Base-by-base conservation (phyloP, 1,139 yeast species). In the Debaryomycetaceae sp. region DNA sequence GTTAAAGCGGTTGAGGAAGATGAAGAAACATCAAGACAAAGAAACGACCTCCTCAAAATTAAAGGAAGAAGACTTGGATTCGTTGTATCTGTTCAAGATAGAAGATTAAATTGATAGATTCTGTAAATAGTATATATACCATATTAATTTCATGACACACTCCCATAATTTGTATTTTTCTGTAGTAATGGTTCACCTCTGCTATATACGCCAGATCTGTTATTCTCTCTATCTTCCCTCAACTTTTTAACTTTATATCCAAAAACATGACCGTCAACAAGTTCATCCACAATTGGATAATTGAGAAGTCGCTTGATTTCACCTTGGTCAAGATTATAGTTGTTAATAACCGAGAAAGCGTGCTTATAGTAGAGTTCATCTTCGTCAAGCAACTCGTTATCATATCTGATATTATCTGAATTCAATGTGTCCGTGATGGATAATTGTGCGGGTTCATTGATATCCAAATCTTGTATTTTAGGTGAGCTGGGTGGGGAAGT, bases 281-380 rank as follows among this genome's bases (percentile, higher is more conserved):
- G 55, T 42, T 70, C 75, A 40, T 71, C 77, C 6, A 70, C 75
- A 17, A 71, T 68, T 1, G 77, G 78, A 46, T 72, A 72, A 42
- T 71, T 70, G 31, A 72, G 51, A 35, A 71, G 39, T 36, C 52
- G 46, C 40, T 66, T 65, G 24, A 70, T 64, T 33, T 66, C 66
- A 1, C 41, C 37, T 45, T 67, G 74, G 39, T 70, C 70, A 35
- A 72, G 49, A 31, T 67, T 60, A 46, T 70, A 71, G 50, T 67
- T 72, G 42, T 67, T 70, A 19, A 72, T 61, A 14, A 58, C 63
- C 5, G 60, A 50, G 22, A 60, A 55, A 1, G 76, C 75, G 17
- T 50, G 49, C 16, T 56, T 61, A 44, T 72, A 72, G 26, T 51
- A 57, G 8, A 34, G 34, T 46, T 72, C 78, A 46, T 72, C 78